A percentile compares a stretch with the other conserved stretches of the same genome.
Evolutionary conservation across 2,329 filamentous ascomycete species (phyloP).

Genomic region (Aquanectria penicillioides): DNA sequence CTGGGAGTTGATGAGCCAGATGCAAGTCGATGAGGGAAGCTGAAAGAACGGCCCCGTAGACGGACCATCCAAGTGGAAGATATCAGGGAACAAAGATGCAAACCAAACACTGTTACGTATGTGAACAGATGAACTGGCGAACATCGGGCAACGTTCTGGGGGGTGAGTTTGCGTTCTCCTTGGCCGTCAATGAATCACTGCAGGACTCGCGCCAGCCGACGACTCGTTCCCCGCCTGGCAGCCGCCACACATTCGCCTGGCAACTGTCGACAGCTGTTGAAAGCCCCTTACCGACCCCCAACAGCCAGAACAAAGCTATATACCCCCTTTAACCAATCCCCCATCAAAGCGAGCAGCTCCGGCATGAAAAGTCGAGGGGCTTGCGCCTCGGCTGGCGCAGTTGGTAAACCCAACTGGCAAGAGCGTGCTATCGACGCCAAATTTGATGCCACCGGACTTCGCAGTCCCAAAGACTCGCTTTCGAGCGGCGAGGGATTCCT

Average conservation of each 20-base stretch:
- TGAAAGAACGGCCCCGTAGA: neutral
- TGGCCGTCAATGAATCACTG: no score
- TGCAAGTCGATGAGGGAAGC: neutral
- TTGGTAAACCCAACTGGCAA: slow-evolving; percentile 5
- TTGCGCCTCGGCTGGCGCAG: neutral
- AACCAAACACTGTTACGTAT: neutral
- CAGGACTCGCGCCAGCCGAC: no score
- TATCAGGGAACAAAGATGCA: neutral
- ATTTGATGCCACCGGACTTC: neutral
- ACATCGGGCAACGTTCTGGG: no score
- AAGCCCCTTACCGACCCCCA: neutral
- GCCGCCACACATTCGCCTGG: neutral
- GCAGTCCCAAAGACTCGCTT: neutral
- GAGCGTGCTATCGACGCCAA: neutral
- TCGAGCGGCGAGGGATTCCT: neutral
- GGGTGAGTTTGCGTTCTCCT: neutral
- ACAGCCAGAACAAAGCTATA: slow-evolving; percentile 7
- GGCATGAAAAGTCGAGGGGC: neutral
- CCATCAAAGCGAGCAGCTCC: slow-evolving; percentile 12
- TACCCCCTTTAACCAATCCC: neutral
- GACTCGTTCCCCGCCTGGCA: no score
- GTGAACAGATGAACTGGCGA: no score
- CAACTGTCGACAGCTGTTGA: neutral
- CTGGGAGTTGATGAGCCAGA: neutral
- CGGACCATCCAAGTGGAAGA: neutral